Evolutionary conservation across 2,329 filamentous ascomycete genomes (phyloP).

Genomic region (Sarocladium kiliense): DNA sequence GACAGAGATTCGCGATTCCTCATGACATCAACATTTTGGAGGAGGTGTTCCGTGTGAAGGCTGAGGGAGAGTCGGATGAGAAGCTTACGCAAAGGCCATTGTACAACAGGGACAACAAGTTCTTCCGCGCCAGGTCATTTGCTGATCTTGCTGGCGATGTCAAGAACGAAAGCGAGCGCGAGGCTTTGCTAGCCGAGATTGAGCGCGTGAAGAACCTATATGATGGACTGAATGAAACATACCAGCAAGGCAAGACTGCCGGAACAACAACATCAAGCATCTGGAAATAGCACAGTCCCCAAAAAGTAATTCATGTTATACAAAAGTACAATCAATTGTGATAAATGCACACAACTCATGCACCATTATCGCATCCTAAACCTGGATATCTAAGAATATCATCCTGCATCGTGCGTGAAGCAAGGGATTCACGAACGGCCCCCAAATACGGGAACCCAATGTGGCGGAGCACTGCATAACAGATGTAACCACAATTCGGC

Average conservation of each 20-base stretch:
- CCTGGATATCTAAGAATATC: background rate
- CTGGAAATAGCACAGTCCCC: conserved; percentile 34
- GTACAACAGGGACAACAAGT: conserved; percentile 53
- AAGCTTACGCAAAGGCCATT: conserved; percentile 33
- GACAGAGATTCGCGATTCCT: conserved; percentile 50
- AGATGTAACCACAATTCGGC: background rate
- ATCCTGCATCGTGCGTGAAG: background rate
- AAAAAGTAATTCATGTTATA: background rate
- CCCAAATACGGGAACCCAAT: background rate
- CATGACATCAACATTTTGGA: conserved; percentile 54
- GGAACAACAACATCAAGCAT: conserved; percentile 40
- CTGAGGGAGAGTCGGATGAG: conserved; percentile 29
- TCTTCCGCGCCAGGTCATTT: conserved; percentile 42
- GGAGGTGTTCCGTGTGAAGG: conserved; percentile 47
- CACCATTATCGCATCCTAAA: too few relatives aligned
- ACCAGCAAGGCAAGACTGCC: conserved; percentile 41
- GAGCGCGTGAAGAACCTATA: conserved; percentile 44
- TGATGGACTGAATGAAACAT: conserved; percentile 38
- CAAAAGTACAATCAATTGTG: background rate
- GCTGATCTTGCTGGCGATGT: conserved; percentile 33
- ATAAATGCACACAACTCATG: too few relatives aligned
- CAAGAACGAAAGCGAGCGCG: conserved; percentile 25
- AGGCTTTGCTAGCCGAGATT: conserved; percentile 34
- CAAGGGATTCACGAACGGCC: background rate
- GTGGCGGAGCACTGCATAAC: background rate